Evolutionary conservation across 768 basidiomycete genomes (phyloP), one percentile per base, ranked within the genome.

Genomic region (Galerina sulciceps): DNA sequence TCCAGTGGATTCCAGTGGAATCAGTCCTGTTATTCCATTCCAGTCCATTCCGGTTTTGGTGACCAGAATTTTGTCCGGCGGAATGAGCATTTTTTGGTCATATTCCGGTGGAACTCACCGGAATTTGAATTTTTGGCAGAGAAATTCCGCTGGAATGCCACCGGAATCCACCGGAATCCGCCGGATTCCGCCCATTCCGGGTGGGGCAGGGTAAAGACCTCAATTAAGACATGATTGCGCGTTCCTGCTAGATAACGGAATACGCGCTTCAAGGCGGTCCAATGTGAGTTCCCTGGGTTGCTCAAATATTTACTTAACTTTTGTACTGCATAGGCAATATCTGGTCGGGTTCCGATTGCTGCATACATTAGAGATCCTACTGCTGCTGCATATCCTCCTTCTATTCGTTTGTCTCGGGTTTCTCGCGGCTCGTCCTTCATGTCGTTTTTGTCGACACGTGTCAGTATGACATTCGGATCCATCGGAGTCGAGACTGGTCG

Each of bases 241-340:
- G 44, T 70, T 1, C 67, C 68, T 41, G 65, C 68, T 6, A 84
- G 65, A 61, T 83, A 84, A 2, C 71, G 65, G 41, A 79, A 69
- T 18, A 82, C 58, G n/a, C 70, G 71, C 52, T 77, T 77, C 8
- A 74, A 68, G 3, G 76, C 76, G 0, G 63, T 59, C 71, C 76
- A 80, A 57, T 83, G 80, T 1, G 55, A 53, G 1, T 40, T 36
- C 6, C 62, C 63, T 0, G 77, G 78, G 54, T 76, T 74, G 1
- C 55, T 40, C 10, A 66, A 60, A 64, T 74, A 81, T 22, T 73
- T 75, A 6, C 69, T 60, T 0, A 81, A 60, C 1, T 59, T 56
- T 1, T 65, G 58, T 6, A 78, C 73, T 0, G 76, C 67, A 55
- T 68, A 77, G 1, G 74, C 62, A 42, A 81, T 79, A 58, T 82